Evolutionary conservation across 2,329 filamentous ascomycete genomes (phyloP).

Genomic region (Fusarium sp.): DNA sequence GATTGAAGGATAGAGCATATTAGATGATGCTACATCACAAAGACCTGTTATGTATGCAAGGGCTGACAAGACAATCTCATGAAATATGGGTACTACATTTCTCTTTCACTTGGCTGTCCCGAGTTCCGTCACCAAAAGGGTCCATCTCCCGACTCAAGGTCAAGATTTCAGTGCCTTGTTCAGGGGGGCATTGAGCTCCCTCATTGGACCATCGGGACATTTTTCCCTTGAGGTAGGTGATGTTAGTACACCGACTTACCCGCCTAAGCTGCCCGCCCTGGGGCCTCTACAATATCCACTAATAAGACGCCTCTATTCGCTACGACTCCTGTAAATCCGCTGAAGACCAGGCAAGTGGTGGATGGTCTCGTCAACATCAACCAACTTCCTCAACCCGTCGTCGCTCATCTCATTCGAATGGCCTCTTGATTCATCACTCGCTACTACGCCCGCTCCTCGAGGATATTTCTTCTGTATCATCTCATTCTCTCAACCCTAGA

Average conservation of each 20-base stretch:
- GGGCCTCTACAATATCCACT: constrained; percentile 25
- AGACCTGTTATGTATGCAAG: background rate
- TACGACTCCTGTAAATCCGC: constrained; percentile 36
- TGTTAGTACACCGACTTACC: constrained; percentile 5
- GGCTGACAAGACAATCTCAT: background rate
- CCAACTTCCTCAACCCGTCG: constrained; percentile 16
- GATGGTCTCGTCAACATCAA: constrained; percentile 24
- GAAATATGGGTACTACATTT: constrained; percentile 26
- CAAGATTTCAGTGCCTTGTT: constrained; percentile 12
- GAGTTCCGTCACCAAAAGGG: constrained; percentile 24
- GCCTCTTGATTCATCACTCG: constrained; percentile 26
- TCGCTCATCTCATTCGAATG: constrained; percentile 23
- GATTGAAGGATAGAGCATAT: background rate
- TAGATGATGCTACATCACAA: background rate
- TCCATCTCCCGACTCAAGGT: constrained; percentile 12
- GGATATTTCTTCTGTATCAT: constrained; percentile 3
- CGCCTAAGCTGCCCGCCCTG: constrained; percentile 14
- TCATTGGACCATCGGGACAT: constrained; percentile 15
- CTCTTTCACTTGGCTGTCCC: too few species aligned
- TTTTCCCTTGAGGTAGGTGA: constrained; percentile 6
- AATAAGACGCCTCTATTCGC: constrained; percentile 24
- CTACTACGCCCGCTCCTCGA: constrained; percentile 1
- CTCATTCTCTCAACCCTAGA: constrained; percentile 45
- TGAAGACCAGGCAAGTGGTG: constrained; percentile 16
- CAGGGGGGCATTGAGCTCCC: constrained; percentile 21